Evolutionary conservation across 768 basidiomycete genomes (phyloP).

Genomic region (Pleurotus ostreatus): DNA sequence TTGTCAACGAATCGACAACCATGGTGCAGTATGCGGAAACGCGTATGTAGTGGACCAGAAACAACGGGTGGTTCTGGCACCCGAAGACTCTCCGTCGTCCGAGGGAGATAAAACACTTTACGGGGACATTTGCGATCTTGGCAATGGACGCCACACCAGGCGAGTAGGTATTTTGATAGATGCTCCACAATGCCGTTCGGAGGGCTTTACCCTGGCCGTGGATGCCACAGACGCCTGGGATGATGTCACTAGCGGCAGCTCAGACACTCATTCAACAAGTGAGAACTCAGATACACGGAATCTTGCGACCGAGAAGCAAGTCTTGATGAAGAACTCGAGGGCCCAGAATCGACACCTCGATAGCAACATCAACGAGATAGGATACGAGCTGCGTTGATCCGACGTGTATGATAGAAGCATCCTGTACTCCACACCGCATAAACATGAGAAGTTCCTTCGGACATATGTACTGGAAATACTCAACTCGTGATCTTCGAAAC

Average conservation of each 20-base stretch:
- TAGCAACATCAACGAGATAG: background rate
- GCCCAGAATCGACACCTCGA: background rate
- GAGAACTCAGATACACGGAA: background rate
- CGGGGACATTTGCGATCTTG: background rate
- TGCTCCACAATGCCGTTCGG: background rate
- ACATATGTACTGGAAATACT: background rate
- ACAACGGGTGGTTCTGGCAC: background rate
- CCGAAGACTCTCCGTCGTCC: background rate
- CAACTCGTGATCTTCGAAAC: background rate
- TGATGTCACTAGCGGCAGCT: background rate
- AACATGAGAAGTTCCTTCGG: conserved; percentile 3
- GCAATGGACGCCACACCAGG: background rate
- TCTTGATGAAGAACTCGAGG: background rate
- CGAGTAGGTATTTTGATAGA: conserved; percentile 2
- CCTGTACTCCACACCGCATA: conserved; percentile 3
- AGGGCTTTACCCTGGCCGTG: background rate
- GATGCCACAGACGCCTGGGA: background rate
- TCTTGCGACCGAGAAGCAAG: background rate
- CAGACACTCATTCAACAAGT: background rate
- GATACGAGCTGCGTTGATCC: background rate
- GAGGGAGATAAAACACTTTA: background rate
- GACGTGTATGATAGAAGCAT: conserved; percentile 5
- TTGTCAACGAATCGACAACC: background rate
- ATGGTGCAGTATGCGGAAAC: background rate
- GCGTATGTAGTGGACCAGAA: background rate